These are phyloP conservation scores for Aphanomyces cochlioides DNA, from an alignment of 352 stramenopile genomes.

Conservation along the genomic window DNA sequence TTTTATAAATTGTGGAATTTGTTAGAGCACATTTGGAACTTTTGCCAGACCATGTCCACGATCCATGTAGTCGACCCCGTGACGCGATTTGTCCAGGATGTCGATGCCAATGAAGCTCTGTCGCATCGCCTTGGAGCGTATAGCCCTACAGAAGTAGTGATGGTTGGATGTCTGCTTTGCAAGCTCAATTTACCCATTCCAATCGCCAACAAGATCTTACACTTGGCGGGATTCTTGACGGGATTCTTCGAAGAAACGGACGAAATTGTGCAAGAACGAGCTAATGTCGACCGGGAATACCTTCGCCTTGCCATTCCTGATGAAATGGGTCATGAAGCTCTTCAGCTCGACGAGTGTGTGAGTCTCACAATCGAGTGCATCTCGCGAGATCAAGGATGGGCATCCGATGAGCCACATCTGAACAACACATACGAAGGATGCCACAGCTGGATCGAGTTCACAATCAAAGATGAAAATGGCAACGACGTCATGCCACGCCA, in stretches of 20 bases:
- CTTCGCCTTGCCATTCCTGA: neutral
- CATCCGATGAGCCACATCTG: neutral
- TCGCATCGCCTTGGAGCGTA: neutral
- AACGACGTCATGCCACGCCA: neutral
- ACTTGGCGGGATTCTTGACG: neutral
- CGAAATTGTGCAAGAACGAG: neutral
- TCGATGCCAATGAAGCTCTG: neutral
- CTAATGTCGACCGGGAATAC: neutral
- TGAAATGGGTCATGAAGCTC: neutral
- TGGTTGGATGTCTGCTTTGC: neutral
- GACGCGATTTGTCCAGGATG: neutral
- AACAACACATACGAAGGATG: conserved; percentile 1
- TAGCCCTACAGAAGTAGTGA: neutral
- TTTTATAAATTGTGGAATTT: too few relatives aligned
- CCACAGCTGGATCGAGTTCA: neutral
- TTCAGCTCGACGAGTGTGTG: neutral
- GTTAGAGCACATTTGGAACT: too few relatives aligned
- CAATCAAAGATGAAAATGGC: neutral
- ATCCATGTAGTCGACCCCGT: neutral
- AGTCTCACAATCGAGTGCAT: conserved; percentile 1
- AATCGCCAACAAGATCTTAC: neutral
- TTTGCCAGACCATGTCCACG: too few relatives aligned
- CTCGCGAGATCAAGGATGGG: conserved; percentile 19
- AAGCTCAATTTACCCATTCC: neutral
- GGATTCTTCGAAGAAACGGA: conserved; percentile 10